Evolutionary conservation across 2,329 filamentous ascomycete genomes (phyloP).

Genomic region (Arachnomyces sp.): DNA sequence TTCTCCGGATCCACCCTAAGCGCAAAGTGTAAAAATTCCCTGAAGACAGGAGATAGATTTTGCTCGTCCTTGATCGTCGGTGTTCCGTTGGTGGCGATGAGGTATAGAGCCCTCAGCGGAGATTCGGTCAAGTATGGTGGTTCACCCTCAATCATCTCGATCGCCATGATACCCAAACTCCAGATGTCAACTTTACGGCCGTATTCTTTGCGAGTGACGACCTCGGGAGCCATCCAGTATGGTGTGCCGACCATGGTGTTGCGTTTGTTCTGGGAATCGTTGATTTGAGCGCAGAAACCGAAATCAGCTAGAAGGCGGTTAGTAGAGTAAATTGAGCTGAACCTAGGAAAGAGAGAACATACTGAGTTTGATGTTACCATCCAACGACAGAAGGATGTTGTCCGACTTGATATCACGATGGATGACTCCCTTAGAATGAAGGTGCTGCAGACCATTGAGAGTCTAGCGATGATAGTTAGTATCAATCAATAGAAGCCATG

Average conservation of each 20-base stretch:
- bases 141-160: constrained; percentile 99
- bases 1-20: constrained; percentile 96
- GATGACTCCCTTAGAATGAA: constrained; percentile 96
- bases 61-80: constrained; percentile 91
- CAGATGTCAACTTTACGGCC: constrained; percentile 98
- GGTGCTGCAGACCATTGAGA: constrained; percentile 79
- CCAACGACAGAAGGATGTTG: constrained; percentile 87
- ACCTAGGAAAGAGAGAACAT: constrained; percentile 33
- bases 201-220: constrained; percentile 95
- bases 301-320: constrained; percentile 65
- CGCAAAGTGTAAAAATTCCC: constrained; percentile 85
- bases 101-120: constrained; percentile 80
- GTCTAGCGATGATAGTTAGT: constrained; percentile 43
- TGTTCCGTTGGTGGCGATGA: constrained; percentile 95
- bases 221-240: constrained; percentile 99
- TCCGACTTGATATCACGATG: constrained; percentile 99
- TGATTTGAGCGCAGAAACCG: constrained; percentile 97
- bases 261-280: constrained; percentile 91
- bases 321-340: neutral
- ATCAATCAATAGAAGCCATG: neutral
- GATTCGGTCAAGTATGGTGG: constrained; percentile 95
- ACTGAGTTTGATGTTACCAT: constrained; percentile 97
- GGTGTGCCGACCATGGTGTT: constrained; percentile 99
- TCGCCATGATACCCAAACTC: constrained; percentile 98
- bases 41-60: constrained; percentile 69